These are phyloP conservation scores for Piper betle DNA, from an alignment of 164 flowering plant species.

Conservation along the genomic window DNA sequence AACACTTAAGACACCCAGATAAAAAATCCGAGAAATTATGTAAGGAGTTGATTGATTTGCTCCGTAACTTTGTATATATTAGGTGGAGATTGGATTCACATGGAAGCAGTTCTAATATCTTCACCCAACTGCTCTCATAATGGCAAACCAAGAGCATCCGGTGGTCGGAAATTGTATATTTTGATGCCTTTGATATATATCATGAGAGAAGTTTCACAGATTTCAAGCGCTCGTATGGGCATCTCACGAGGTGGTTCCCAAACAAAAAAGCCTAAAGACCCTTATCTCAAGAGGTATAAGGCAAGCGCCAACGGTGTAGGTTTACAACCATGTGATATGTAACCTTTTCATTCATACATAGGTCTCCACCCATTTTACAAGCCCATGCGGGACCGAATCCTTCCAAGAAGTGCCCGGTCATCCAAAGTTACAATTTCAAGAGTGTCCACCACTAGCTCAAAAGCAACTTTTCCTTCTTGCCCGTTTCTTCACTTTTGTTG, in stretches of 20 bases:
- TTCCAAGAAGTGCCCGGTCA: slow-evolving; percentile 10
- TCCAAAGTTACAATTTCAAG: slow-evolving; percentile 12
- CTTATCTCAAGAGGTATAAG: slow-evolving; percentile 1
- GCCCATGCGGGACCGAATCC: slow-evolving; percentile 6
- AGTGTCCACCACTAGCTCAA: slow-evolving; percentile 12
- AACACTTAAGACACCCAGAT: too few species aligned
- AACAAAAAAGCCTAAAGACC: not conserved
- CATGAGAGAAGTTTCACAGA: slow-evolving; percentile 10
- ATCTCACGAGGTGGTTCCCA: slow-evolving; percentile 3
- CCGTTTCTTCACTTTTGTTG: slow-evolving; percentile 6
- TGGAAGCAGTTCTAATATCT: not conserved
- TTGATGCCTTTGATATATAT: not conserved
- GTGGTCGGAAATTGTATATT: not conserved
- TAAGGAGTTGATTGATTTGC: not conserved
- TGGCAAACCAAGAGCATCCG: not conserved
- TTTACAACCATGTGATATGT: slow-evolving; percentile 15
- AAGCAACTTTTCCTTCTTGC: slow-evolving; percentile 9
- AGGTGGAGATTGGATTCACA: not conserved
- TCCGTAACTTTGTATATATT: not conserved
- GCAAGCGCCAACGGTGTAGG: slow-evolving; percentile 5
- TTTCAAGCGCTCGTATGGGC: slow-evolving; percentile 4
- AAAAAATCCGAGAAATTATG: not conserved
- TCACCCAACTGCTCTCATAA: not conserved
- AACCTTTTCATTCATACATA: not conserved
- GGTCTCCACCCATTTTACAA: too few species aligned